A percentile compares a stretch with the other conserved stretches of the same genome.
phyloP scores from a whole-genome alignment of 2,329 filamentous ascomycete species.

The Hymenoscyphus linearis region DNA sequence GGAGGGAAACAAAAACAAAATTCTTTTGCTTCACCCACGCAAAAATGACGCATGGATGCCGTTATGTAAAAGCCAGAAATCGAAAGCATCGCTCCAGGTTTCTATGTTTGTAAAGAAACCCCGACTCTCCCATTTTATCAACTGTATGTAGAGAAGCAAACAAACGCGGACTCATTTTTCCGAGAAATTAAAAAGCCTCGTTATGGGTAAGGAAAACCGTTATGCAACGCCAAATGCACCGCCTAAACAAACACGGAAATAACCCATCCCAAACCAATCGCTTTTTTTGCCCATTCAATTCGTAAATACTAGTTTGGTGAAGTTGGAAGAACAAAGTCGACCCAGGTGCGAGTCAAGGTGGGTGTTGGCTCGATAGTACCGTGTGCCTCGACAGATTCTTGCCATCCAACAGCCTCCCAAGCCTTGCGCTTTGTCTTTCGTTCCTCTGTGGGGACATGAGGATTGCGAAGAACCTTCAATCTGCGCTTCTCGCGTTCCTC shows the following conservation, averaged over 20 bases:
- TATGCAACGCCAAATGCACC: conserved; percentile 23
- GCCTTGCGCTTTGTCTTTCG: conserved; percentile 23
- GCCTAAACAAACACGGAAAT: conserved; percentile 17
- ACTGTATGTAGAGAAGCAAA: conserved; percentile 2
- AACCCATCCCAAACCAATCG: conserved; percentile 7
- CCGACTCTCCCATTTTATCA: not conserved
- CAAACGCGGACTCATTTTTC: conserved; percentile 5
- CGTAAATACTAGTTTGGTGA: conserved; percentile 6
- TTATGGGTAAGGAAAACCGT: conserved; percentile 8
- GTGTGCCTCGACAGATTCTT: conserved; percentile 27
- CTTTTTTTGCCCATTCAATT: conserved; percentile 11
- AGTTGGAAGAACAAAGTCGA: conserved; percentile 22
- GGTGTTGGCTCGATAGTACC: conserved; percentile 22
- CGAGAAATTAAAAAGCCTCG: not conserved
- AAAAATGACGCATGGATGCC: not conserved
- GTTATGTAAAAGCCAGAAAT: conserved; percentile 8
- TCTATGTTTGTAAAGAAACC: not conserved
- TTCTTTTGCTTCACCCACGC: not conserved
- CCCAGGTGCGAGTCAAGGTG: conserved; percentile 24
- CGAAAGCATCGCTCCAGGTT: not conserved
- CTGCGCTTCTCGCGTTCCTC: conserved; percentile 54
- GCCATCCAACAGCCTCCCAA: conserved; percentile 32
- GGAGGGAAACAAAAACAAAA: not conserved
- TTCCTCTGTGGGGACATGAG: conserved; percentile 25
- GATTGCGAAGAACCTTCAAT: conserved; percentile 20